Conservation (phyloP, 305 asterid species). For the Striga hermonthica region DNA sequence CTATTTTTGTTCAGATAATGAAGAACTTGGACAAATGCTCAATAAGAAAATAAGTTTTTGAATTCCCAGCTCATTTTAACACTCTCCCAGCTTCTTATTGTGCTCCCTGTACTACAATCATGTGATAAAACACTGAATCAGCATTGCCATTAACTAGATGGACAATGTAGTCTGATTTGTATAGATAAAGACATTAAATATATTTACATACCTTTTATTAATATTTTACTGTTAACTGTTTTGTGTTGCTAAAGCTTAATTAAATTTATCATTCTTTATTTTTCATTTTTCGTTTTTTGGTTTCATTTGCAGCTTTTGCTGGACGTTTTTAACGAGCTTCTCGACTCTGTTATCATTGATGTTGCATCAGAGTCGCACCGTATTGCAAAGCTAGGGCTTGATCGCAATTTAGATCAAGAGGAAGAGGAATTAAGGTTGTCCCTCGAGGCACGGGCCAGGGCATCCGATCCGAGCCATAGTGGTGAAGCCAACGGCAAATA, state of each 20-base stretch:
- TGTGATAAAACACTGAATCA: background rate
- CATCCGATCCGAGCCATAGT: conserved; percentile 69
- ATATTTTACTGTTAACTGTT: background rate
- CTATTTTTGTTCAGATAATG: background rate
- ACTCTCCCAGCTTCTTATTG: background rate
- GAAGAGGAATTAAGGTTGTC: conserved; percentile 90
- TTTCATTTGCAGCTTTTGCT: conserved; percentile 54
- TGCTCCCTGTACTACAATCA: background rate
- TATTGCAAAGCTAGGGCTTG: conserved; percentile 80
- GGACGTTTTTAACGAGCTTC: conserved; percentile 56
- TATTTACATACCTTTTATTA: too few relatives aligned
- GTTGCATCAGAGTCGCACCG: conserved; percentile 97
- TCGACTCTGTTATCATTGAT: conserved; percentile 77
- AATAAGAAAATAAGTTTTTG: background rate
- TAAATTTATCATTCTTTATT: conserved; percentile 15
- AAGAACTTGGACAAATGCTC: conserved; percentile 2
- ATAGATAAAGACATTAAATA: background rate
- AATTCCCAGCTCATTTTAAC: background rate
- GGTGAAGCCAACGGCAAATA: conserved; percentile 78
- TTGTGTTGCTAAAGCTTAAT: conserved; percentile 6
- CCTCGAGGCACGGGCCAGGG: conserved; percentile 70
- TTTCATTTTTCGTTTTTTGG: conserved; percentile 23
- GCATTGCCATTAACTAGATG: background rate
- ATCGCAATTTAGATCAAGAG: conserved; percentile 65
- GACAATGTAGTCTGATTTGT: background rate